Evolutionary conservation across 331 rosid genomes (phyloP).

Genomic region (Rhamnella rubrinervis): DNA sequence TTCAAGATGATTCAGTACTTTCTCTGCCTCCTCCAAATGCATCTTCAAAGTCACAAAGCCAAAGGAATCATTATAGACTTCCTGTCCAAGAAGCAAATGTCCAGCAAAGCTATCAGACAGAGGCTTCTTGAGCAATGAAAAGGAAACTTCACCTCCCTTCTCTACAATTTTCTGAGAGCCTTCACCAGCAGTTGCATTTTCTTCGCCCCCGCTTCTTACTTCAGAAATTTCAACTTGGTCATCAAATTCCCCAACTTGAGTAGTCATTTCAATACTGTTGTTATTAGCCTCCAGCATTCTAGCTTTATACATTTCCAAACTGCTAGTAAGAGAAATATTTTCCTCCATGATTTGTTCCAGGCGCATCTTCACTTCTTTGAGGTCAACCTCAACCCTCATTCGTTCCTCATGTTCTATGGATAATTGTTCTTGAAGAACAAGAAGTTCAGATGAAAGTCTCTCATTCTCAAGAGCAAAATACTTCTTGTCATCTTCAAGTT

Average conservation of each 20-base stretch:
- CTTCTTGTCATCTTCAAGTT: constrained; percentile 56
- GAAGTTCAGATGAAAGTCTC: constrained; percentile 46
- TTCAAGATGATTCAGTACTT: constrained; percentile 58
- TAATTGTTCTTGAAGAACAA: constrained; percentile 50
- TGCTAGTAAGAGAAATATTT: constrained; percentile 51
- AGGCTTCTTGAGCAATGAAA: constrained; percentile 13
- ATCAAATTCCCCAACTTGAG: constrained; percentile 38
- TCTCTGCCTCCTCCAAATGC: constrained; percentile 54
- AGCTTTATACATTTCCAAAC: constrained; percentile 54
- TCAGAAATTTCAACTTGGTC: constrained; percentile 31
- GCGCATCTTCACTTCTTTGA: constrained; percentile 39
- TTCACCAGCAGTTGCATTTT: constrained; percentile 32
- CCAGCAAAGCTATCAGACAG: constrained; percentile 31
- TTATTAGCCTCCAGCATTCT: constrained; percentile 43
- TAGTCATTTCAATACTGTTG: constrained; percentile 26
- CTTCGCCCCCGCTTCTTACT: constrained; percentile 32
- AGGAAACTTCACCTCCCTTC: constrained; percentile 28
- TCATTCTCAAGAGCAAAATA: constrained; percentile 49
- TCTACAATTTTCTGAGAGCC: constrained; percentile 28
- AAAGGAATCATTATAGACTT: constrained; percentile 44
- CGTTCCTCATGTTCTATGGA: constrained; percentile 51
- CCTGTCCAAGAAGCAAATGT: constrained; percentile 30
- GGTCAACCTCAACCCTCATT: constrained; percentile 48
- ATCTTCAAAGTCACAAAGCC: constrained; percentile 50
- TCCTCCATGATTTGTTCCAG: constrained; percentile 68